phyloP scores from a whole-genome alignment of 805 yeast species.

The Cyberlindnera petersonii region DNA sequence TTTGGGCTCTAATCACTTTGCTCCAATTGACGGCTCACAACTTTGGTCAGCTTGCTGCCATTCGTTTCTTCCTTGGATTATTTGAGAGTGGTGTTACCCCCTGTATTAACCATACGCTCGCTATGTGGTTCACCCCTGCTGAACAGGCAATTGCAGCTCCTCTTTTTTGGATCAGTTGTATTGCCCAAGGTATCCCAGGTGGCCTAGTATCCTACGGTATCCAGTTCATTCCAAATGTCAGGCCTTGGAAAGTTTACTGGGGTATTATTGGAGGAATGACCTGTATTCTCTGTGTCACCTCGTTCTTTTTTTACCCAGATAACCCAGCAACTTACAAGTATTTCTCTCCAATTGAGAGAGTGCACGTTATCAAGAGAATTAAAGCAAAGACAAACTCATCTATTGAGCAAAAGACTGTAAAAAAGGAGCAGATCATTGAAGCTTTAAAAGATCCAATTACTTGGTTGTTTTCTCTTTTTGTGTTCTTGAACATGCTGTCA shows the following conservation, averaged over 20 bases:
- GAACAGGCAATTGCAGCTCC: slow-evolving; percentile 43
- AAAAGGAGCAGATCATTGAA: slow-evolving; percentile 39
- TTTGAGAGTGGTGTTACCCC: slow-evolving; percentile 31
- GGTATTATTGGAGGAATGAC: slow-evolving; percentile 47
- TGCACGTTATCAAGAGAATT: slow-evolving; percentile 37
- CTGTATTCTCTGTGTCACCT: slow-evolving; percentile 29
- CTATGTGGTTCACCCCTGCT: slow-evolving; percentile 39
- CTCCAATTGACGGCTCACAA: slow-evolving; percentile 3
- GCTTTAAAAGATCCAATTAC: slow-evolving; percentile 40
- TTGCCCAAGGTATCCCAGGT: slow-evolving; percentile 14
- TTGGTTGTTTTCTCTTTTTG: slow-evolving; percentile 29
- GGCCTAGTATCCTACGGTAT: slow-evolving; percentile 18
- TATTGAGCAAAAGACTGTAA: slow-evolving; percentile 42
- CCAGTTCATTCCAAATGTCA: slow-evolving; percentile 14
- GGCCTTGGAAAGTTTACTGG: slow-evolving; percentile 45
- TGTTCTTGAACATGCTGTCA: slow-evolving; percentile 43
- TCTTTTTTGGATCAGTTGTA: slow-evolving; percentile 30
- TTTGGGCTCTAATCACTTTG: slow-evolving; percentile 13
- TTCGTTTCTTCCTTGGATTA: slow-evolving; percentile 19
- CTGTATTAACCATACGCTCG: slow-evolving; percentile 36
- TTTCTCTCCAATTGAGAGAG: slow-evolving; percentile 39
- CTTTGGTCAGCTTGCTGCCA: slow-evolving; percentile 9
- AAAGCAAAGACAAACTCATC: slow-evolving; percentile 35
- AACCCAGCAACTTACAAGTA: slow-evolving; percentile 44
- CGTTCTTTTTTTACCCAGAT: slow-evolving; percentile 41